Base-by-base conservation (phyloP, 139 green algal species). In the Chlamydomonas incerta region DNA sequence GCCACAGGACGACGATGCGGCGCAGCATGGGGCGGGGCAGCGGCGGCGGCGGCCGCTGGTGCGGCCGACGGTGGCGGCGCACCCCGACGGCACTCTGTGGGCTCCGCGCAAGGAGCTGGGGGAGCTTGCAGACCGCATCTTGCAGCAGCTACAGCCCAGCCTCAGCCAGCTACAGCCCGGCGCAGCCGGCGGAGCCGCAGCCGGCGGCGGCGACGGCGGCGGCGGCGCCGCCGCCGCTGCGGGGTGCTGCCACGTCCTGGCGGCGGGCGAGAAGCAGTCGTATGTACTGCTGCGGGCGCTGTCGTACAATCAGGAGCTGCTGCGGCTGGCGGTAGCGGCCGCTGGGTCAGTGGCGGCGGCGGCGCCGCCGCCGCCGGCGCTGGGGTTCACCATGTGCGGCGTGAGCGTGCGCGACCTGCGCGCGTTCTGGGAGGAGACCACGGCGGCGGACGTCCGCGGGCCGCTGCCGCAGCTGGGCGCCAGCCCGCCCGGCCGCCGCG, bases 81-180 rank as follows among this genome's bases (percentile, higher is more conserved):
- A 83, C 63, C 63, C 77, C 10, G 77, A 83, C 62, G 77, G 77
- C 63, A 83, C 63, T 0, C 46, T 83, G 18, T 83, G 77, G 41
- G 41, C 41, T 5, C 41, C 41, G 41, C 41, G 41, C 41, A 50
- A 50, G 41, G 77, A 34, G 26, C 34, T 46, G 4, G 62, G 28
- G 0, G 34, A 31, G 3, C 35, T 83, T 41, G 75, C 75, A 17
- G 41, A 28, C 17, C 21, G 37, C 14, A 9, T 83, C 20, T 6
- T 73, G 75, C 28, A 73, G 60, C 6, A 28, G 58, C 58, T 83
- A 35, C 29, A 31, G 34, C 34, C 26, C 26, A 17, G 13, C 24
- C 26, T 68, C 13, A 14, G 1, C 26, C 13, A 18, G 62, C 13
- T 47, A 14, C 63, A 72, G 67, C 33, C 5, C 11, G 67, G 29